A percentile compares a stretch with the other conserved stretches of the same genome.
phyloP scores from a whole-genome alignment of 1,284 basidiomycete genomes.

The Acaromyces ingoldii region DNA sequence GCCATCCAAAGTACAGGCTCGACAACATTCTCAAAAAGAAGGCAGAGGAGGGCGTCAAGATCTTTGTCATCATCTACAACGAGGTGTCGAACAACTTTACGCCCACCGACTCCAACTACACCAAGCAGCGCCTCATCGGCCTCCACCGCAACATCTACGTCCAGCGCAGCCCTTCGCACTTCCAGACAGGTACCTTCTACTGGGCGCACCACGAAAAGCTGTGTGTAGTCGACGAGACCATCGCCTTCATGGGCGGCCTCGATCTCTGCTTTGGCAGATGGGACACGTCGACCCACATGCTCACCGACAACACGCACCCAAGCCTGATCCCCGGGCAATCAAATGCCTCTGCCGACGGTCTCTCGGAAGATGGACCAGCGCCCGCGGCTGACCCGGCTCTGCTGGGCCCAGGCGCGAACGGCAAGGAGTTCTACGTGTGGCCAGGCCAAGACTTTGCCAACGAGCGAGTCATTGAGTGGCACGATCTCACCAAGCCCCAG shows the following conservation, averaged over 20 bases:
- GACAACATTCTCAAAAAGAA: slow-evolving; percentile 85
- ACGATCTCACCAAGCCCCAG: slow-evolving; percentile 78
- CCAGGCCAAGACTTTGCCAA: slow-evolving; percentile 88
- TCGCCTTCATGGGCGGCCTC: slow-evolving; percentile 96
- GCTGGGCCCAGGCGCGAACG: slow-evolving; percentile 53
- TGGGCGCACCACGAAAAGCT: slow-evolving; percentile 95
- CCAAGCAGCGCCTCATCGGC: slow-evolving; percentile 78
- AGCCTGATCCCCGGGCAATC: neutral
- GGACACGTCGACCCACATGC: slow-evolving; percentile 87
- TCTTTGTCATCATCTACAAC: slow-evolving; percentile 78
- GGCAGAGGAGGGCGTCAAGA: slow-evolving; percentile 91
- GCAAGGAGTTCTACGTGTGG: slow-evolving; percentile 72
- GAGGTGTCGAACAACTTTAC: slow-evolving; percentile 98
- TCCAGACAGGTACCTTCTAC: slow-evolving; percentile 94
- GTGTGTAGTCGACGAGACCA: slow-evolving; percentile 93
- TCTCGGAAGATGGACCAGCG: slow-evolving; percentile 40
- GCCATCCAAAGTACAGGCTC: slow-evolving; percentile 78
- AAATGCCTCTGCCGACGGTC: slow-evolving; percentile 11
- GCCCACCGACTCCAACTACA: slow-evolving; percentile 62
- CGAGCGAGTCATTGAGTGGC: slow-evolving; percentile 81
- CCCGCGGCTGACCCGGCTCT: slow-evolving; percentile 53
- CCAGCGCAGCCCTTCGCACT: slow-evolving; percentile 93
- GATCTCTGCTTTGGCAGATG: slow-evolving; percentile 66
- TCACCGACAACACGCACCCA: slow-evolving; percentile 69
- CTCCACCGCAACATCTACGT: slow-evolving; percentile 93